Evolutionary conservation across 148 eudicot species (phyloP), one percentile per base, ranked within the genome.

Genomic region (Rhododendron molle): DNA sequence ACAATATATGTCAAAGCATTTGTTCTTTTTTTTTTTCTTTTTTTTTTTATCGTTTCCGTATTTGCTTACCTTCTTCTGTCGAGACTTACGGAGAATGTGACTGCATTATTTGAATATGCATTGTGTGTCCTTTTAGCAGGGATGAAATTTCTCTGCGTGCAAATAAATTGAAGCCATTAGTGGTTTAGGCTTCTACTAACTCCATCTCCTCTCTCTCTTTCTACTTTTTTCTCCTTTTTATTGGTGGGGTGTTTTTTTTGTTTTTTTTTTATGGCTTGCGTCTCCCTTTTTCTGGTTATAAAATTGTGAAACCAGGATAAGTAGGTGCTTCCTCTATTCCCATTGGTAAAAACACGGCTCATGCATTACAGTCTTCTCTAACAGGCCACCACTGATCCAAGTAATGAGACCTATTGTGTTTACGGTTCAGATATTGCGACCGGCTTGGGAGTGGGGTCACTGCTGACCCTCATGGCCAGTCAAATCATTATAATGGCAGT

Each of bases 401-500:
- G 71, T 21, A 40, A 73, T 2, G 14, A 72, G 5, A 86, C 85
- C 28, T 96, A n/a, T n/a, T n/a, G 99, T 88, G 85, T 84, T 32
- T 96, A 96, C 67, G 89, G 89, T 26, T 90, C 95, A 14, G 96
- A 96, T 85, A 87, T 89, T 21, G 89, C 99, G 76, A 94, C 96
- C 21, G 94, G 93, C 76, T 84, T 92, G 72, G 99, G 99, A 69
- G 92, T 88, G 44, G 97, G 91, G 11, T 84, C 98, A 20, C 82
- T 96, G 52, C 44, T 96, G 58, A 82, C 93, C 67, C 95, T 96
- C 76, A 56, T 95, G 86, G 93, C 88, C 54, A 94, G 97, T 86
- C 99, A 96, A 83, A 90, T 92, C 38, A 92, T 96, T 78, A 85
- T 95, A 80, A 95, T 91, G 97, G 72, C 85, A 30, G 93, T 92